Conservation (phyloP, 306 rosid genomes). For the Trifolium repens region DNA sequence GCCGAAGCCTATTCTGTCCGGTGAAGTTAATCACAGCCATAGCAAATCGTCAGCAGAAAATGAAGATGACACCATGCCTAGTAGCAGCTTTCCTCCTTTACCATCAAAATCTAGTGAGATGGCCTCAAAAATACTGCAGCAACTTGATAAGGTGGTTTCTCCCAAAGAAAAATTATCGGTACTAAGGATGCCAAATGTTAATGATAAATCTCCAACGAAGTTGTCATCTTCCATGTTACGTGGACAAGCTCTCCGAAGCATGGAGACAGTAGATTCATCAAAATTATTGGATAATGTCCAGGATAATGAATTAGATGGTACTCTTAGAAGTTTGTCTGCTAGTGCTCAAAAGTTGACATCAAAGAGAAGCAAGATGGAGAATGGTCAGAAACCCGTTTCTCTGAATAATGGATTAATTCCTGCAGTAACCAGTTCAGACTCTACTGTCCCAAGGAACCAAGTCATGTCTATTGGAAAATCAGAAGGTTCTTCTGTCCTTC, state of each 20-base stretch:
- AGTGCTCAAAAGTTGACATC: slow-evolving; percentile 51
- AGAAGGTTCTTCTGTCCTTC: slow-evolving; percentile 49
- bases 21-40: slow-evolving; percentile 45
- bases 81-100: slow-evolving; percentile 56
- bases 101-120: slow-evolving; percentile 76
- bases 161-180: slow-evolving; percentile 69
- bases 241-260: slow-evolving; percentile 86
- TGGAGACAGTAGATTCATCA: slow-evolving; percentile 79
- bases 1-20: slow-evolving; percentile 50
- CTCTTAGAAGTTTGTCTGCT: slow-evolving; percentile 39
- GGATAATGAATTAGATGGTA: slow-evolving; percentile 37
- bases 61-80: slow-evolving; percentile 52
- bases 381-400: slow-evolving; percentile 49
- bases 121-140: slow-evolving; percentile 86
- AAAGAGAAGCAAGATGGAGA: slow-evolving; percentile 53
- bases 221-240: slow-evolving; percentile 80
- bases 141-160: slow-evolving; percentile 76
- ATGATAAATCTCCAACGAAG: slow-evolving; percentile 64
- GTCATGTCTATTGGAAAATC: slow-evolving; percentile 24
- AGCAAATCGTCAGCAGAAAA: slow-evolving; percentile 53
- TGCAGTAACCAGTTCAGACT: slow-evolving; percentile 43
- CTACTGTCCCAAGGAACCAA: slow-evolving; percentile 47
- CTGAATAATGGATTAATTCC: slow-evolving; percentile 42
- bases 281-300: slow-evolving; percentile 51
- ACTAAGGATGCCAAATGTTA: slow-evolving; percentile 46